These are phyloP conservation scores for Eucalyptus tenuipes DNA, from an alignment of 345 rosid genomes.

Conservation along the genomic window DNA sequence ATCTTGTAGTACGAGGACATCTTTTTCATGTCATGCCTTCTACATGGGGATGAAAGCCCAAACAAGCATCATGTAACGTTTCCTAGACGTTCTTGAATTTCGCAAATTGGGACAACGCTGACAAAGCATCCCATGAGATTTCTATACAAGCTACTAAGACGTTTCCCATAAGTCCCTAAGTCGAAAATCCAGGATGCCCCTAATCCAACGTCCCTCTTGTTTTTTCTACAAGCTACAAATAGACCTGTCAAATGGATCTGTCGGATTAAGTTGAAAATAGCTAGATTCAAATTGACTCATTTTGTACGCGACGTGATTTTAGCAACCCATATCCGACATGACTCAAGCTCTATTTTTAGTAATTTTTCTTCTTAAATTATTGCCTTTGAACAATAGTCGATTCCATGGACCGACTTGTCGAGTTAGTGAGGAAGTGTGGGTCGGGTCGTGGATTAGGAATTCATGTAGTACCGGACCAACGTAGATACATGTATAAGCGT, in stretches of 20 bases:
- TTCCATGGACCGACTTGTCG: neutral
- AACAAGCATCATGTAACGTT: too few species aligned
- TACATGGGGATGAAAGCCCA: too few species aligned
- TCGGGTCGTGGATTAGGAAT: neutral
- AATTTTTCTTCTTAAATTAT: neutral
- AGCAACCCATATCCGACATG: rapidly evolving
- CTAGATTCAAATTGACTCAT: neutral
- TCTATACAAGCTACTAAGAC: too few species aligned
- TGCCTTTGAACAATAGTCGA: neutral
- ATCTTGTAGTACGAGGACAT: too few species aligned
- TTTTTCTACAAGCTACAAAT: rapidly evolving
- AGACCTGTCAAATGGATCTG: rapidly evolving
- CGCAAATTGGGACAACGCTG: too few species aligned
- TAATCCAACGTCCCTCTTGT: too few species aligned
- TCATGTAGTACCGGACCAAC: neutral
- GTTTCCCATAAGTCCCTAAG: too few species aligned
- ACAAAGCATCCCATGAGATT: too few species aligned
- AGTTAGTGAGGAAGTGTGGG: neutral
- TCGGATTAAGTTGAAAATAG: too few species aligned
- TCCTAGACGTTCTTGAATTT: too few species aligned
- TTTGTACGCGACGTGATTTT: rapidly evolving
- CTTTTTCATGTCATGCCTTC: too few species aligned
- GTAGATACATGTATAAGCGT: rapidly evolving
- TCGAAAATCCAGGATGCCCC: too few species aligned
- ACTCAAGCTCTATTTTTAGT: rapidly evolving